phyloP scores from a whole-genome alignment of 768 basidiomycete species.

The Mycena kentingensis region DNA sequence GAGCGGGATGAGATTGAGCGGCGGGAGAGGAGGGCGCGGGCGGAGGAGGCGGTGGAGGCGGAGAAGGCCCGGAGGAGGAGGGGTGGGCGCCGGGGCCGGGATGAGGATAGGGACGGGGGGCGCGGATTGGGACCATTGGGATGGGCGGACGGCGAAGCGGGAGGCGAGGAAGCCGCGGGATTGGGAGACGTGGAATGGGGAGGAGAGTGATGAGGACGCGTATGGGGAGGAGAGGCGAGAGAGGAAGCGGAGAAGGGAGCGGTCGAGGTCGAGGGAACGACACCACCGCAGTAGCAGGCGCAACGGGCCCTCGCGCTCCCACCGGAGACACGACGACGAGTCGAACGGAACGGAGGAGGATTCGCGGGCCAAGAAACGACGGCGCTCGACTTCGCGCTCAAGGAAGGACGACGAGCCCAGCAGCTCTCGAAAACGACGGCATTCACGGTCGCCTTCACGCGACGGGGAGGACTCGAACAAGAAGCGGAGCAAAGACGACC shows the following conservation, averaged over 20 bases:
- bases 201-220: slow-evolving; percentile 41
- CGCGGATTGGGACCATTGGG: slow-evolving; percentile 56
- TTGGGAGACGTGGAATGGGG: slow-evolving; percentile 54
- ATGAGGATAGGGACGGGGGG: slow-evolving; percentile 17
- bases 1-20: slow-evolving; percentile 69
- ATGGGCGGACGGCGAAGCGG: slow-evolving; percentile 51
- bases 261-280: slow-evolving; percentile 16
- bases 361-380: slow-evolving; percentile 27
- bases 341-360: slow-evolving; percentile 19
- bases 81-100: slow-evolving; percentile 29
- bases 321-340: slow-evolving; percentile 7
- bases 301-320: slow-evolving; percentile 8
- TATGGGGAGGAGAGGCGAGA: slow-evolving; percentile 35
- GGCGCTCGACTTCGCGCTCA: slow-evolving; percentile 19
- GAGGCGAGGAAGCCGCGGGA: slow-evolving; percentile 47
- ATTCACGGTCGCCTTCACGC: background rate
- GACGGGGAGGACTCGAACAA: slow-evolving; percentile 31
- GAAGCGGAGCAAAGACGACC: no score
- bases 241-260: slow-evolving; percentile 22
- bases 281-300: slow-evolving; percentile 24
- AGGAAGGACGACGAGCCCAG: background rate
- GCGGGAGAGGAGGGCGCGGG: slow-evolving; percentile 61
- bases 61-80: slow-evolving; percentile 50
- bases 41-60: slow-evolving; percentile 75
- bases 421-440: background rate